Base-by-base conservation (phyloP, 345 rosid genomes). In the Hibiscus mutabilis region DNA sequence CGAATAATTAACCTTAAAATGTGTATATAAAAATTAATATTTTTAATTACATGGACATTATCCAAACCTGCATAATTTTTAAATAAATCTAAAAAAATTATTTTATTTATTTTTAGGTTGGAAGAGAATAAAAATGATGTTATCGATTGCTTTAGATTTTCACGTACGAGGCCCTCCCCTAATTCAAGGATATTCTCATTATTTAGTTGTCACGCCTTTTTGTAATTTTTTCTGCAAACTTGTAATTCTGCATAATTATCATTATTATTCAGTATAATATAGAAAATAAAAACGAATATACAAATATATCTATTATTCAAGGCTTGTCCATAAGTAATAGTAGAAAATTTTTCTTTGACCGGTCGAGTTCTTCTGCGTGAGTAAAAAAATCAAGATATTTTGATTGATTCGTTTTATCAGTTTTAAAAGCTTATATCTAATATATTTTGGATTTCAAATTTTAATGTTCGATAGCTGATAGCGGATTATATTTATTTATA, bases 121-220 rank as follows among this genome's bases (percentile, higher is more conserved):
- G 83, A 79, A 83, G 78, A 75, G 80, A 86, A 82, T 74, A 79
- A 71, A 84, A 80, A 89, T 86, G 84, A 87, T 87, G 86, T 33
- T 66, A 66, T 62, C 70, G 71, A 69, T 58, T 75, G 80, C 83
- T 82, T 85, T 85, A 76, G 67, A 79, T 73, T 72, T 81, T 84
- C 80, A 76, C 78, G 83, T 76, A 79, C 74, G 68, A 73, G 59
- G 74, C 71, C 73, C 75, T 72, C 79, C 82, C 91, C 83, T 63
- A 84, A 79, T 74, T 81, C 78, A 82, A 77, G 81, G 78, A 80
- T 79, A 80, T 79, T 80, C 76, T 85, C 86, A 84, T 85, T 81
- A 81, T 86, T 76, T 81, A 83, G 74, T 69, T 67, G 83, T 88
- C 92, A 87, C 91, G 92, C 94, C 87, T 87, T 55, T 72, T n/a